A percentile compares a stretch with the other conserved stretches of the same genome.
These are phyloP conservation scores for Prinsepia uniflora DNA, from an alignment of 306 rosid genomes.

Conservation along the genomic window DNA sequence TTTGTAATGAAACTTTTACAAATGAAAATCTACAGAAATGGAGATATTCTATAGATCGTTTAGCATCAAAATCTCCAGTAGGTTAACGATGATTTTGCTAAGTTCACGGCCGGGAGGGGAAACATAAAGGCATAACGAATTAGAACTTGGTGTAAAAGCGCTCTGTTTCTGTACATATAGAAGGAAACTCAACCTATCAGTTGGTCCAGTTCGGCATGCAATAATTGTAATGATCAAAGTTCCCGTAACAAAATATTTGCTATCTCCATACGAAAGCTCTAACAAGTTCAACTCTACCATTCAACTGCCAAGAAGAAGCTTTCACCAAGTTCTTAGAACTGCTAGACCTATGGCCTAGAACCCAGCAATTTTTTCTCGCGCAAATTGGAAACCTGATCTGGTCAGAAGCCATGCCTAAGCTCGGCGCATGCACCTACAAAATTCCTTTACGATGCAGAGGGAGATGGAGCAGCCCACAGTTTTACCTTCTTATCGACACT, in stretches of 20 bases:
- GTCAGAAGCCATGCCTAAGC: conserved; percentile 10
- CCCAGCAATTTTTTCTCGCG: background rate
- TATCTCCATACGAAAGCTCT: background rate
- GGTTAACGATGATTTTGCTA: background rate
- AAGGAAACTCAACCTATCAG: background rate
- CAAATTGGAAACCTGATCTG: background rate
- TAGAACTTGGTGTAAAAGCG: background rate
- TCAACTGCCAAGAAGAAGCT: background rate
- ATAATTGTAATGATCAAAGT: background rate
- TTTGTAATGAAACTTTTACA: background rate
- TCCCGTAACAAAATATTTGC: background rate
- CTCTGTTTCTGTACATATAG: background rate
- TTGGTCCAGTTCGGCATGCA: background rate
- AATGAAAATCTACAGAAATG: background rate
- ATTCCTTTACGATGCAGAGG: conserved; percentile 31
- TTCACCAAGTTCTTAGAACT: conserved; percentile 5
- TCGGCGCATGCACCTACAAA: background rate
- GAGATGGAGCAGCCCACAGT: conserved; percentile 80
- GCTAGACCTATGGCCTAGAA: background rate
- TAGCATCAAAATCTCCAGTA: background rate
- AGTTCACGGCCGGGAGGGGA: background rate
- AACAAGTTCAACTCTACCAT: background rate
- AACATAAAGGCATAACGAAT: background rate
- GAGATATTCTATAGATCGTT: too few relatives aligned
- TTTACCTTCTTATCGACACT: conserved; percentile 93